These are phyloP conservation scores for Berberis thunbergii DNA, from an alignment of 164 flowering plant genomes.

Conservation along the genomic window DNA sequence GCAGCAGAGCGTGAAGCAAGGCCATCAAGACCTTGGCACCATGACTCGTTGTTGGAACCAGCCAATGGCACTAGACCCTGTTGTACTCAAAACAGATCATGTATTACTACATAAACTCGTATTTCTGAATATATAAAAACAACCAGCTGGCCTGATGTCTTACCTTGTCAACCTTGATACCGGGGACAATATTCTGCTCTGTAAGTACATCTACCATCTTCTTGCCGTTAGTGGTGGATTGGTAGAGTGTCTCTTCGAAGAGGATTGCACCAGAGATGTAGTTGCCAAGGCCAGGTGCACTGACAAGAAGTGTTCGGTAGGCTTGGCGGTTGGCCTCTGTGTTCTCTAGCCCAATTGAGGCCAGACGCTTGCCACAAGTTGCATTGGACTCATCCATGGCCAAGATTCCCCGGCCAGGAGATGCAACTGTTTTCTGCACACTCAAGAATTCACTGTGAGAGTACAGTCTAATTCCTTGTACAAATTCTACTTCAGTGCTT, in stretches of 20 bases:
- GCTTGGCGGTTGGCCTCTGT: slow-evolving; percentile 77
- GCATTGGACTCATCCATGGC: slow-evolving; percentile 89
- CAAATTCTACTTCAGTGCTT: no score
- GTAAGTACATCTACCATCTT: slow-evolving; percentile 67
- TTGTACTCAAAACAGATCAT: background rate
- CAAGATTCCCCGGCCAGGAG: slow-evolving; percentile 81
- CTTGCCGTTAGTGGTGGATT: slow-evolving; percentile 79
- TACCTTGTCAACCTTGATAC: slow-evolving; percentile 93
- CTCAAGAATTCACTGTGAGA: background rate
- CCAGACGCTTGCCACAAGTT: slow-evolving; percentile 74
- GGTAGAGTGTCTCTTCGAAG: slow-evolving; percentile 88
- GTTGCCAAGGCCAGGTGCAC: slow-evolving; percentile 78
- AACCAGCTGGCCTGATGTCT: background rate
- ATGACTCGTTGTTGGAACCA: slow-evolving; percentile 83
- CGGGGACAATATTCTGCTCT: slow-evolving; percentile 67
- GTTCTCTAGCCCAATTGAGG: slow-evolving; percentile 75
- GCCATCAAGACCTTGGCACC: slow-evolving; percentile 96
- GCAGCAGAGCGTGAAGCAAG: slow-evolving; percentile 84
- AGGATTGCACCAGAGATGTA: slow-evolving; percentile 85
- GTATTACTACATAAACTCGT: background rate
- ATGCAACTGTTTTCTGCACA: slow-evolving; percentile 62
- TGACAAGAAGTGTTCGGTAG: slow-evolving; percentile 67
- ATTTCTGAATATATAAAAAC: background rate
- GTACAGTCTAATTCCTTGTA: no score
- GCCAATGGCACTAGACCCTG: slow-evolving; percentile 88